Base-by-base conservation (phyloP, 768 basidiomycete genomes). In the Boletus tomentosulus region DNA sequence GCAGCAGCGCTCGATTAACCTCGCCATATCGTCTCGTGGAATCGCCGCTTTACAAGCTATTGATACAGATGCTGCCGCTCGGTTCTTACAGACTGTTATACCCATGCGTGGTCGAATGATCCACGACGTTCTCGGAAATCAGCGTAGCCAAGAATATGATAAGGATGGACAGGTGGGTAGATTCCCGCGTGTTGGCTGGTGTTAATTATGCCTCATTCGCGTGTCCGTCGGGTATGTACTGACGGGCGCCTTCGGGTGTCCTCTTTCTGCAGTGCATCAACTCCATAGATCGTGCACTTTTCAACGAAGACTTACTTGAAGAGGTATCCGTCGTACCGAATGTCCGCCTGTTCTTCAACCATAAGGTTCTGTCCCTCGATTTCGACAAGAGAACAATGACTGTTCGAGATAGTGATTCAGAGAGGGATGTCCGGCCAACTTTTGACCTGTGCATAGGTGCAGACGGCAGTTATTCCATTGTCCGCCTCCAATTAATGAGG, bases 91-190 rank as follows among this genome's bases (percentile, higher is more conserved):
- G 60, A 78, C 83, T 30, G 87, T 86, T 38, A 94, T 98, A 72
- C 94, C 94, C 60, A 95, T 98, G 93, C 84, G 80, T 62, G 95
- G 93, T 42, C 81, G 96, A 48, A 96, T 98, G 92, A 92, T 98
- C 59, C 96, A 98, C 74, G 82, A 84, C 63, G 65, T 68, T 56
- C 74, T 82, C 61, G 89, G 90, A 54, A 79, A 79, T 60, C 76
- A 82, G 59, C 83, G 91, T 64, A 92, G 92, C 62, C 93, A 96
- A 74, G 72, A 76, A 48, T 97, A 97, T 72, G 95, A 96, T 71
- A 85, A 80, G 66, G 78, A 90, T 68, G 89, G 89, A 65, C 91
- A 94, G 83, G 93, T 88, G 63, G 66, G 83, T 71, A 45, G 48
- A 62, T 61, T 71, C 46, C 51, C 47, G 54, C 53, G 41, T 54